Conservation (phyloP, 2,329 filamentous ascomycete species). For the Didymellaceae sp. region DNA sequence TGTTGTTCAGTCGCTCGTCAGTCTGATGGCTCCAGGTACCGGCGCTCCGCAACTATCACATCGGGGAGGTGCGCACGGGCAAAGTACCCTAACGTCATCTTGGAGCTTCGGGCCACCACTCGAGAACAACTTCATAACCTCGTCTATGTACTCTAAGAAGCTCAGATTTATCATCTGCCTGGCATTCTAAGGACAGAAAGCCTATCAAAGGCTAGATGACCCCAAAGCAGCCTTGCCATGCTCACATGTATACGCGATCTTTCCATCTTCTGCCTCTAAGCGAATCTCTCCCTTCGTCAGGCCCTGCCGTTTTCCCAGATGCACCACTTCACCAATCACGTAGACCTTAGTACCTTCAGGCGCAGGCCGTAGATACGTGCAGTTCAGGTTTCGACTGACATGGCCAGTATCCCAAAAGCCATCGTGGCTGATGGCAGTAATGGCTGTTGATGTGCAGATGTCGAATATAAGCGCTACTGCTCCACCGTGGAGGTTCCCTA, state of each 20-base stretch:
- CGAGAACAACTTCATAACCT: background rate
- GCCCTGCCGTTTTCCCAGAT: constrained; percentile 52
- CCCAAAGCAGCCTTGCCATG: constrained; percentile 46
- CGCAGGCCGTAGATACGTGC: constrained; percentile 54
- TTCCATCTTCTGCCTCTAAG: constrained; percentile 43
- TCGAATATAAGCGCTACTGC: constrained; percentile 63
- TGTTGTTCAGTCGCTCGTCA: constrained; percentile 18
- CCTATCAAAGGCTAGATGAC: constrained; percentile 25
- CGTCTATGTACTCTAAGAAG: background rate
- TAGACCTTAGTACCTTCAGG: constrained; percentile 49
- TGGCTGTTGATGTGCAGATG: constrained; percentile 56
- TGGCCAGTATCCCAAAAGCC: constrained; percentile 54
- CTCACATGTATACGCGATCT: constrained; percentile 49
- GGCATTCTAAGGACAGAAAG: too few species aligned
- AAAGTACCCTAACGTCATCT: constrained; percentile 17
- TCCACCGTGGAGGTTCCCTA: constrained; percentile 59
- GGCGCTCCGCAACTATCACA: constrained; percentile 10
- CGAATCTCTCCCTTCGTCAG: constrained; percentile 51
- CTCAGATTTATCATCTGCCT: background rate
- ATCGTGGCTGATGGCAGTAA: constrained; percentile 38
- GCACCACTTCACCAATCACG: constrained; percentile 54
- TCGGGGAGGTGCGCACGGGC: constrained; percentile 13
- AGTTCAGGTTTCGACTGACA: constrained; percentile 51
- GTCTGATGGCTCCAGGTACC: constrained; percentile 18
- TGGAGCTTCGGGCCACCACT: background rate